Base-by-base conservation (phyloP, 78 protist species). In the Polysphondylium violaceum region DNA sequence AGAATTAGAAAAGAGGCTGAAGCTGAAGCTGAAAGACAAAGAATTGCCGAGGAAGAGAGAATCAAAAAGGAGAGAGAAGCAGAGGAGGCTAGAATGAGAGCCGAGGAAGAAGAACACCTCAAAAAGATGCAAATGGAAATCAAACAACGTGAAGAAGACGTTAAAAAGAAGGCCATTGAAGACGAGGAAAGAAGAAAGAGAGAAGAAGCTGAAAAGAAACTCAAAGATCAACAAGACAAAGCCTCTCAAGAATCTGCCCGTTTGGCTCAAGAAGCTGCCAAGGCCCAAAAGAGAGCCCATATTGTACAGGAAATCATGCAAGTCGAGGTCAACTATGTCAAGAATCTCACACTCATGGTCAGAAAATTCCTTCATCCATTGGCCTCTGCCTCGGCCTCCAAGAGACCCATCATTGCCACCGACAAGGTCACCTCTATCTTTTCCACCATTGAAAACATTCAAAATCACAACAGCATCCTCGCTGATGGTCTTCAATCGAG, bases 281-380 rank as follows among this genome's bases (percentile, higher is more conserved):
- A 51, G 16, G 91, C 91, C 9, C 64, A 68, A 58, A 83, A 83
- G 72, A 58, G 91, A 51, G 69, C 91, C 7, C 91, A 83, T 36
- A 83, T 83, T 47, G 91, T 83, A 21, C 91, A 83, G 29, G 91
- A 83, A 41, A 83, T 83, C 25, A 69, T 83, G 77, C 91, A 83
- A 55, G 79, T 83, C 44, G 91, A 83, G 23, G 91, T 71, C 35
- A 83, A 83, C 79, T 83, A 83, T 31, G 91, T 83, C 17, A 74
- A 74, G 21, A 83, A 83, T 43, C 77, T 83, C 2, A 44, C 50
- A 7, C 38, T 83, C 29, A 69, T 83, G 25, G 91, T 83, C 9
- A 68, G 76, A 56, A 83, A 83, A 50, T 83, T 83, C 91, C 56
- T 83, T 17, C 75, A 83, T 25, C 91, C 91, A 44, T n/a, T 83